Evolutionary conservation across 1,139 yeast species (phyloP), one percentile per base, ranked within the genome.

Genomic region (Petasospora fabianii): DNA sequence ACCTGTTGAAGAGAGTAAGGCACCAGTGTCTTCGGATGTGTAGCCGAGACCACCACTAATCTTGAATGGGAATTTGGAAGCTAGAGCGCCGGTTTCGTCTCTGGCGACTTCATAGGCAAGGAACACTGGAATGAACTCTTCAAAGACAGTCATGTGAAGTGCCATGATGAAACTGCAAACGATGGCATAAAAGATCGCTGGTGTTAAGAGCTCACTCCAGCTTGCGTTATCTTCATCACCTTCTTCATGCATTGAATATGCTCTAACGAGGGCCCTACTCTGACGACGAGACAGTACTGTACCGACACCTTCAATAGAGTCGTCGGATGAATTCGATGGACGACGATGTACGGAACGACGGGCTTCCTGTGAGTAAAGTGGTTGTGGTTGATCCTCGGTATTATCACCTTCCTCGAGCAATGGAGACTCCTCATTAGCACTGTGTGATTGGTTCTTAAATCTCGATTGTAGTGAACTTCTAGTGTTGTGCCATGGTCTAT

Each of bases 71-170:
- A 78, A 76, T 27, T 60, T 51, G 16, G 76, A 60, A 5, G 44
- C 41, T 37, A 48, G 32, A 10, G 42, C 31, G n/a, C 56, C 58
- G 10, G 43, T 37, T 12, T 43, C 39, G 40, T 54, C 54, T 19
- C 46, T 42, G 8, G 50, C 61, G 36, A 72, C 60, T 30, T 66
- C 64, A 12, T 77, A 66, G 1, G 83, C 80, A 13, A 78, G 59
- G 42, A 73, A 73, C 6, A 79, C 75, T 7, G 85, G 84, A 32
- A 78, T 58, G 46, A 79, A 75, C 55, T 79, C 84, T 34, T 68
- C 69, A 52, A 66, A 76, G 3, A 75, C 72, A 16, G 75, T 62
- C 7, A 65, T 57, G 50, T 75, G 81, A 43, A 76, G 63, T 9
- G 75, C 61, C 42, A 75, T 59, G 37, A 70, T 53, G 42, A 73